A percentile compares a stretch with the other conserved stretches of the same genome.
Evolutionary conservation across 2,329 filamentous ascomycete species (phyloP).

Genomic region (Cadophora sp.): DNA sequence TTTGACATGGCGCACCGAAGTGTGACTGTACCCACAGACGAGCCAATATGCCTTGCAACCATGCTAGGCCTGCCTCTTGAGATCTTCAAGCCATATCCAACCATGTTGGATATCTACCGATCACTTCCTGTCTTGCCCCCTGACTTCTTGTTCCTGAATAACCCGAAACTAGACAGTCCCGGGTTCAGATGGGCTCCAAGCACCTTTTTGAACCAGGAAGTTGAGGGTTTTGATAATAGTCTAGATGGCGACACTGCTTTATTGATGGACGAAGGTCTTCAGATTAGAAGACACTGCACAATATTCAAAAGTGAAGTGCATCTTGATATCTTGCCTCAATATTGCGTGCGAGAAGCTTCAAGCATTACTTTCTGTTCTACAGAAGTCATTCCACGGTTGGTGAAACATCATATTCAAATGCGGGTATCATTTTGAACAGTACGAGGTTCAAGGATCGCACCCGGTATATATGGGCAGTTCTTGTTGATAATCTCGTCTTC

Average conservation of each 20-base stretch:
- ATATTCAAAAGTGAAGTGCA: background rate
- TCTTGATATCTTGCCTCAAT: background rate
- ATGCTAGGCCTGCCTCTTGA: too few relatives aligned
- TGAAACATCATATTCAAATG: background rate
- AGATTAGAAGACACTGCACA: background rate
- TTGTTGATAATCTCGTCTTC: background rate
- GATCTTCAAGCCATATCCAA: background rate
- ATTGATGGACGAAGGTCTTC: background rate
- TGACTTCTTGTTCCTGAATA: background rate
- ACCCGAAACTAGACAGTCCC: background rate
- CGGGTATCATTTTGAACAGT: background rate
- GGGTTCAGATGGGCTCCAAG: constrained; percentile 1
- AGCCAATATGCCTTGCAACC: too few relatives aligned
- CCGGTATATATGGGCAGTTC: background rate
- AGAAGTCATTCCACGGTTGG: background rate
- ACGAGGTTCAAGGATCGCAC: too few relatives aligned
- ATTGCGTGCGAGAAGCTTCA: background rate
- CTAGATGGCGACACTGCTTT: background rate
- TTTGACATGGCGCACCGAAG: too few relatives aligned
- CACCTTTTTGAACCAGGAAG: background rate
- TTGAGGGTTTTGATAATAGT: background rate
- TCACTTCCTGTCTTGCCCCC: background rate
- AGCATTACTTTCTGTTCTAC: background rate
- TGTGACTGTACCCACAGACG: too few relatives aligned
- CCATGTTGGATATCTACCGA: background rate